Evolutionary conservation across 2,329 filamentous ascomycete species (phyloP).

Genomic region (Talaromyces sp.): DNA sequence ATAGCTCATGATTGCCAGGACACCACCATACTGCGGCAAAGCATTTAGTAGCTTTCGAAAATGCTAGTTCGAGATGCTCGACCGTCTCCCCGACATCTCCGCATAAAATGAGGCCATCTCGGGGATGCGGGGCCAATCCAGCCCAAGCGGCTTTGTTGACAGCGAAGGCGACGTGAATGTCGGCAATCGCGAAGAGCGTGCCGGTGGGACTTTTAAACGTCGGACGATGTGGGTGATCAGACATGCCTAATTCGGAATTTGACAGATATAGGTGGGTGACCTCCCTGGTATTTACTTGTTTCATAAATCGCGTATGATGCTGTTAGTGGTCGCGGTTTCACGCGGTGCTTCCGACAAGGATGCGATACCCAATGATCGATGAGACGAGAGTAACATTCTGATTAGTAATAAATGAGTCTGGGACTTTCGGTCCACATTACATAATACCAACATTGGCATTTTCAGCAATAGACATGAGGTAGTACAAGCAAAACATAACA

Average conservation of each 20-base stretch:
- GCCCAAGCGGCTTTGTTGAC: constrained; percentile 13
- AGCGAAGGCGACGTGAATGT: constrained; percentile 14
- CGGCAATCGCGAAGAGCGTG: constrained; percentile 16
- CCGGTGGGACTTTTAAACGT: constrained; percentile 2
- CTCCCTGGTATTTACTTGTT: background rate
- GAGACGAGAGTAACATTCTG: background rate
- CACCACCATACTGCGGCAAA: constrained; percentile 18
- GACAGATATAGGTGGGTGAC: too few species aligned
- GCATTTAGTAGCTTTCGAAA: constrained; percentile 11
- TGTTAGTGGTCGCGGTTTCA: background rate
- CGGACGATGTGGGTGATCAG: background rate
- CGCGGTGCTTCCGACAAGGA: background rate
- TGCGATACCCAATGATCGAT: background rate
- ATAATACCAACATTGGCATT: background rate
- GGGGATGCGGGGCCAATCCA: constrained; percentile 16
- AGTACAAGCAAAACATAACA: background rate
- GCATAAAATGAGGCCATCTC: constrained; percentile 16
- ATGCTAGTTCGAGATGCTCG: constrained; percentile 15
- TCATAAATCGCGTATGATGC: background rate
- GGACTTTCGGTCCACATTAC: background rate
- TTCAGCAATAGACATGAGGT: background rate
- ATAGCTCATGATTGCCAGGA: constrained; percentile 18
- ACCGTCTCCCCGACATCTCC: constrained; percentile 16
- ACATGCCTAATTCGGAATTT: background rate
- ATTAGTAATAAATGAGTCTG: background rate